These are phyloP conservation scores for Xylaria sp. DNA, from an alignment of 2,329 filamentous ascomycete species.

Conservation along the genomic window DNA sequence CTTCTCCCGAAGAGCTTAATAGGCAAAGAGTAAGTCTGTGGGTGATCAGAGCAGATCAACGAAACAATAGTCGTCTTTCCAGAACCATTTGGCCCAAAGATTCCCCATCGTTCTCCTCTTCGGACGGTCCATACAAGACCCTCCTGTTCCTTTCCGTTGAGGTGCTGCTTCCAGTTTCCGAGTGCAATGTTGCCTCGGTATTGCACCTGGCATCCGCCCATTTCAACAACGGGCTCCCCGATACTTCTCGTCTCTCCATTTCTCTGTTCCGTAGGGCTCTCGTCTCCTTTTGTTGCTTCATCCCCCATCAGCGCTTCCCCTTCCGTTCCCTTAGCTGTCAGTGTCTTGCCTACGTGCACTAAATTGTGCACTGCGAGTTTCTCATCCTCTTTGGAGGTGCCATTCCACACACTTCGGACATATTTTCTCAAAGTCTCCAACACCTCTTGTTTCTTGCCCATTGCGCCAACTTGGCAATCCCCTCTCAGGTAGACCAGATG, in stretches of 20 bases:
- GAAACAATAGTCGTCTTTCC: conserved; percentile 95
- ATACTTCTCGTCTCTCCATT: conserved; percentile 27
- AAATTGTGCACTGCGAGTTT: conserved; percentile 52
- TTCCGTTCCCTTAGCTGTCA: conserved; percentile 45
- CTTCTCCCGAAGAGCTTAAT: conserved; percentile 84
- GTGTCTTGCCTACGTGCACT: conserved; percentile 52
- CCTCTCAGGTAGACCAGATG: conserved; percentile 75
- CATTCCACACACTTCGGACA: conserved; percentile 49
- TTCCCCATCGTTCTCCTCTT: conserved; percentile 83
- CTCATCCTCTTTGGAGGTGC: conserved; percentile 48
- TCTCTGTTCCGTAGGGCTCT: conserved; percentile 16
- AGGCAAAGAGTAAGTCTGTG: conserved; percentile 87
- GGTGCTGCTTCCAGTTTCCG: conserved; percentile 73
- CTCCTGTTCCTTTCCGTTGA: conserved; percentile 50
- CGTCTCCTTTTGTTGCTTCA: conserved; percentile 24
- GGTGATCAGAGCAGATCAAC: conserved; percentile 92
- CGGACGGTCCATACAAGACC: conserved; percentile 84
- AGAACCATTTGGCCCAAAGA: conserved; percentile 92
- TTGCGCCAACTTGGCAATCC: conserved; percentile 64
- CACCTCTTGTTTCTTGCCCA: conserved; percentile 68
- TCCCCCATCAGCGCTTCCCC: conserved; percentile 41
- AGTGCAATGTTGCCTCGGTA: conserved; percentile 80
- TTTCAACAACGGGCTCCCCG: conserved; percentile 79
- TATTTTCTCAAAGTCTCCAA: conserved; percentile 56
- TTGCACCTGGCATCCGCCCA: conserved; percentile 79